phyloP scores from a whole-genome alignment of 2,329 filamentous ascomycete species.

The Sporothrix dimorphospora region DNA sequence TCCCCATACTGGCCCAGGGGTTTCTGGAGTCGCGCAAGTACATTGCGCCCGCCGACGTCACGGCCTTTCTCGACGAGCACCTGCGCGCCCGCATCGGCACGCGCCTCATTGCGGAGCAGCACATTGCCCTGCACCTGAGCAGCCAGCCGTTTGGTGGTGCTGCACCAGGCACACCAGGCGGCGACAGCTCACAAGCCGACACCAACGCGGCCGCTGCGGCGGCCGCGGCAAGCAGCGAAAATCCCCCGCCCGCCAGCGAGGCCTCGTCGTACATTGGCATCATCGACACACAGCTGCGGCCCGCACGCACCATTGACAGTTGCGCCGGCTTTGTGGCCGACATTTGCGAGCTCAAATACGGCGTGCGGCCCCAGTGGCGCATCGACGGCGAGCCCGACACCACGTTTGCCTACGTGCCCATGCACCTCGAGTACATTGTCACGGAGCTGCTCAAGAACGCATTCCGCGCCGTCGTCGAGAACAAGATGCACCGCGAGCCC shows the following conservation, averaged over 20 bases:
- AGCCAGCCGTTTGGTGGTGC: conserved; percentile 63
- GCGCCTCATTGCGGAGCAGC: conserved; percentile 91
- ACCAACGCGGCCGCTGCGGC: conserved; percentile 46
- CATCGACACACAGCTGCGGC: conserved; percentile 87
- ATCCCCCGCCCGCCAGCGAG: neutral
- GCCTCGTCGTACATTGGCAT: conserved; percentile 76
- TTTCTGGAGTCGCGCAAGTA: conserved; percentile 94
- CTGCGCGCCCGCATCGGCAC: conserved; percentile 93
- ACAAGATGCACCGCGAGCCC: conserved; percentile 75
- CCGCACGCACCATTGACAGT: conserved; percentile 76
- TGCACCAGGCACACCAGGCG: neutral
- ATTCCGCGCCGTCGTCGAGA: conserved; percentile 90
- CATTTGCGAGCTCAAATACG: conserved; percentile 96
- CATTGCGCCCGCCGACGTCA: conserved; percentile 81
- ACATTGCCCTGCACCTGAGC: conserved; percentile 82
- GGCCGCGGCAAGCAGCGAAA: neutral
- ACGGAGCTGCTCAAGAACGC: conserved; percentile 97
- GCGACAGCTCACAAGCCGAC: neutral
- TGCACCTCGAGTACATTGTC: conserved; percentile 96
- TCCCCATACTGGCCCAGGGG: conserved; percentile 85
- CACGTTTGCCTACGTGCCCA: conserved; percentile 91
- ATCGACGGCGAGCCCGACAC: conserved; percentile 86
- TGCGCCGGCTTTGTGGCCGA: conserved; percentile 92
- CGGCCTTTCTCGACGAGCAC: conserved; percentile 89
- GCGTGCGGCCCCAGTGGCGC: conserved; percentile 76